phyloP scores from a whole-genome alignment of 805 yeast genomes.

The Torulaspora franciscae region DNA sequence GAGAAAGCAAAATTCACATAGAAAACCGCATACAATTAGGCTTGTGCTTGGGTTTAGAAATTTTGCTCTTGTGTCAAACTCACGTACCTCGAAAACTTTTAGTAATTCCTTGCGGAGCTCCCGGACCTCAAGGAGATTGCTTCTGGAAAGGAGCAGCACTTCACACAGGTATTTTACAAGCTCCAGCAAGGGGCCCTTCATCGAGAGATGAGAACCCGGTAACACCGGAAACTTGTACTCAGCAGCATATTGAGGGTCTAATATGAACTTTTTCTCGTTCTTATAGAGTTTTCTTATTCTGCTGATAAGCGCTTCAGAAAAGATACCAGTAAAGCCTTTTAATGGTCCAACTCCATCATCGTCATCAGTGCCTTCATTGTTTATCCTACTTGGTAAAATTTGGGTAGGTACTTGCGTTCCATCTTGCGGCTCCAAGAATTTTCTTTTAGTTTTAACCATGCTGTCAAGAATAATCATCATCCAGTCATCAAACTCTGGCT shows the following conservation, averaged over 20 bases:
- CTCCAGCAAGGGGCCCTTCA: slow-evolving; percentile 72
- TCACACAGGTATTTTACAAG: slow-evolving; percentile 72
- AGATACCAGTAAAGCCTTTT: slow-evolving; percentile 48
- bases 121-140: slow-evolving; percentile 66
- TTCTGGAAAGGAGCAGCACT: slow-evolving; percentile 60
- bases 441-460: slow-evolving; percentile 50
- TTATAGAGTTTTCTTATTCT: slow-evolving; percentile 61
- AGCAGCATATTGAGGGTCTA: slow-evolving; percentile 55
- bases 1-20: slow-evolving; percentile 75
- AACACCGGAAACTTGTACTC: slow-evolving; percentile 71
- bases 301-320: slow-evolving; percentile 59
- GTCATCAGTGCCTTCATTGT: slow-evolving; percentile 34
- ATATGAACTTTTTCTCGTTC: slow-evolving; percentile 66
- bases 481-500: slow-evolving; percentile 87
- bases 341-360: slow-evolving; percentile 38
- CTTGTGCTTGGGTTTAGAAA: slow-evolving; percentile 74
- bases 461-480: slow-evolving; percentile 67
- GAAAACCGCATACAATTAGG: slow-evolving; percentile 57
- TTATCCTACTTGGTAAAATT: slow-evolving; percentile 49
- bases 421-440: slow-evolving; percentile 27
- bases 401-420: slow-evolving; percentile 67
- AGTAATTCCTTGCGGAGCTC: slow-evolving; percentile 70
- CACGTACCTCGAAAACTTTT: slow-evolving; percentile 69
- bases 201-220: slow-evolving; percentile 63
- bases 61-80: slow-evolving; percentile 70